Evolutionary conservation across 1,284 basidiomycete genomes (phyloP).

Genomic region (Ganoderma meredithae): DNA sequence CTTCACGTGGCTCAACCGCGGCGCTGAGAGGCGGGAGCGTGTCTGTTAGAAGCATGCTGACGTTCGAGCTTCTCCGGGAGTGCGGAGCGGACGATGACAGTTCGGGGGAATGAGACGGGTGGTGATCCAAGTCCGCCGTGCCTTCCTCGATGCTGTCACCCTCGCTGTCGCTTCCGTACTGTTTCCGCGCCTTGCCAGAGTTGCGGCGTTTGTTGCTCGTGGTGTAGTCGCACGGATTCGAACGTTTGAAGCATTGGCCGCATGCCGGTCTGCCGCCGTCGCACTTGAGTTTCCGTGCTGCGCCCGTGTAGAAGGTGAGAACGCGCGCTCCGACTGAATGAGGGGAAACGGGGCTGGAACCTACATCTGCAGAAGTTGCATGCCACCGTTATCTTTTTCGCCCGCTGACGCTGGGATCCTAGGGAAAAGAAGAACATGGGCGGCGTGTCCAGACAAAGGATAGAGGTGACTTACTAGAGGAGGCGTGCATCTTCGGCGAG

Average conservation of each 20-base stretch:
- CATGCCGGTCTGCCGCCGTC: slow-evolving; percentile 83
- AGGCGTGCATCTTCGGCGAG: slow-evolving; percentile 41
- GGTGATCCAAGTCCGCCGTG: slow-evolving; percentile 47
- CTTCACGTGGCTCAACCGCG: slow-evolving; percentile 38
- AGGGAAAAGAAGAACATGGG: slow-evolving; percentile 25
- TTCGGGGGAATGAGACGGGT: slow-evolving; percentile 69
- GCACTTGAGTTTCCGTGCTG: slow-evolving; percentile 85
- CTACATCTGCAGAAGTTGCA: slow-evolving; percentile 87
- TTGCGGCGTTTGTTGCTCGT: slow-evolving; percentile 77
- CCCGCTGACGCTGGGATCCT: slow-evolving; percentile 59
- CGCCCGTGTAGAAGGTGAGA: slow-evolving; percentile 27
- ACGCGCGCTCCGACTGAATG: slow-evolving; percentile 15
- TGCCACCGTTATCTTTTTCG: slow-evolving; percentile 84
- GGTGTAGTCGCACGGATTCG: slow-evolving; percentile 79
- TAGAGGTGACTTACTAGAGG: slow-evolving; percentile 39
- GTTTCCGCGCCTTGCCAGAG: slow-evolving; percentile 55
- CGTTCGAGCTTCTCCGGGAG: slow-evolving; percentile 67
- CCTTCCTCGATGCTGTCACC: slow-evolving; percentile 62
- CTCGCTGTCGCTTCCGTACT: slow-evolving; percentile 69
- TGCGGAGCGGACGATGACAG: slow-evolving; percentile 58
- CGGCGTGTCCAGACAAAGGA: slow-evolving; percentile 22
- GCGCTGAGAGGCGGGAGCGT: slow-evolving; percentile 40
- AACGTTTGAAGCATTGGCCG: slow-evolving; percentile 78
- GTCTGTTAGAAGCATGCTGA: slow-evolving; percentile 46
- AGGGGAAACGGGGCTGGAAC: slow-evolving; percentile 39